Base-by-base conservation (phyloP, 371 early-diverging fungal genomes). In the Haplosporangium sp. region DNA sequence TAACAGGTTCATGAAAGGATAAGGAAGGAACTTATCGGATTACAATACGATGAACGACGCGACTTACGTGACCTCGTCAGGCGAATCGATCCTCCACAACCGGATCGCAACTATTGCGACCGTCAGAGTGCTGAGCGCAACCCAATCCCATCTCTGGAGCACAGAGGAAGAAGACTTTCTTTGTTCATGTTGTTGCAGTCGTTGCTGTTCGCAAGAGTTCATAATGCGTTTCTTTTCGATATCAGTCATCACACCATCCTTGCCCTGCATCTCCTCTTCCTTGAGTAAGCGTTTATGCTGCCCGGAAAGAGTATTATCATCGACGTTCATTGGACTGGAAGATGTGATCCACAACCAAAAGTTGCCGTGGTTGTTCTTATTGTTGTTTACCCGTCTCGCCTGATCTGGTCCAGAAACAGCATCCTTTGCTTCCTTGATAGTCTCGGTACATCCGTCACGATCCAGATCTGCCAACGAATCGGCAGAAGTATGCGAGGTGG, bases 81-180 rank as follows among this genome's bases (percentile, higher is more conserved):
- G 74, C 55, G 41, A 59, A 18, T 59, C 48, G 23, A 74, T 68
- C 16, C 54, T 55, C 69, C 74, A 74, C n/a, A 68, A 11, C 1
- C 74, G 59, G 7, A 74, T 62, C 0, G n/a, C 42, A 9, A 74
- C 23, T 10, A 69, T 43, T 5, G 64, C 46, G 1, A 48, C 51
- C 2, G 69, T 64, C 13, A 74, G n/a, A 0, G 29, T 37, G 16
- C 20, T 40, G n/a, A 68, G 41, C 0, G 53, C 53, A 41, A 20
- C 52, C 56, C 47, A 47, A 20, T 69, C 62, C 13, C 58, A 53
- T 21, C 40, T 29, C 8, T 11, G 11, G 1, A 48, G 48, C 20
- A 43, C 43, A 13, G 43, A 43, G 13, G 10, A 9, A 9, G 43
- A 43, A 43, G 43, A 9, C 43, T 43, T 13, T 43, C 43, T 43